These are phyloP conservation scores for Leptoxyphium fumago DNA, from an alignment of 2,329 filamentous ascomycete genomes.

Conservation along the genomic window DNA sequence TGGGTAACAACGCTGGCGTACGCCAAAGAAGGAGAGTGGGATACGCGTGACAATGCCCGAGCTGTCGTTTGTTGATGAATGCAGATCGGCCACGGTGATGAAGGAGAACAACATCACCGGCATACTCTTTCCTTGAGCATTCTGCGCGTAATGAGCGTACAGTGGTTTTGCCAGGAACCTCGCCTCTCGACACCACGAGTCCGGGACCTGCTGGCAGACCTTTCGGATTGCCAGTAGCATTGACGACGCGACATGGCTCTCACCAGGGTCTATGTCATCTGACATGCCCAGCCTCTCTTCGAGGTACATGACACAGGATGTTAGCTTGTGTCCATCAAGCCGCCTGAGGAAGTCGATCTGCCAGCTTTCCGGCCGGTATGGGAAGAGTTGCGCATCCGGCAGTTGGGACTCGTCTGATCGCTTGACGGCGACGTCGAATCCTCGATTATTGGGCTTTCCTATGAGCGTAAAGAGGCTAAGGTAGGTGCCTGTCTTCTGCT, in stretches of 20 bases:
- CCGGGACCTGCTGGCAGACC: constrained; percentile 21
- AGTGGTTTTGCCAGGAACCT: constrained; percentile 29
- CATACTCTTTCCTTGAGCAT: constrained; percentile 9
- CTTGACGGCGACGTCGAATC: constrained; percentile 31
- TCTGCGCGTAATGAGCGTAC: constrained; percentile 16
- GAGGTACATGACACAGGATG: constrained; percentile 3
- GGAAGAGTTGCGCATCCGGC: constrained; percentile 28
- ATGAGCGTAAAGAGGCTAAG: constrained; percentile 23
- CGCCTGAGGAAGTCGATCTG: constrained; percentile 20
- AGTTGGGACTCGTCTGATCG: constrained; percentile 25
- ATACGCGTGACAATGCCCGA: constrained; percentile 16
- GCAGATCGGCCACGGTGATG: constrained; percentile 22
- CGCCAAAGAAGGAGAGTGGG: constrained; percentile 31
- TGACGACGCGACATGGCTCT: constrained; percentile 23
- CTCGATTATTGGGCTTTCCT: constrained; percentile 18
- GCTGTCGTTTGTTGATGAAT: constrained; percentile 14
- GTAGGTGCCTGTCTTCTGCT: constrained; percentile 27
- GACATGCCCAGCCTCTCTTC: constrained; percentile 7
- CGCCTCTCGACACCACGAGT: constrained; percentile 27
- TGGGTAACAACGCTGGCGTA: constrained; percentile 28
- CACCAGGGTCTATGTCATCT: constrained; percentile 3
- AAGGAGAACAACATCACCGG: constrained; percentile 29
- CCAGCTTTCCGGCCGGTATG: constrained; percentile 15
- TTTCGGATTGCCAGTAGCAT: constrained; percentile 17
- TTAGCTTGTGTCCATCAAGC: constrained; percentile 17